Conservation (phyloP, 257 asterid species). For the Oldenlandia corymbosa region DNA sequence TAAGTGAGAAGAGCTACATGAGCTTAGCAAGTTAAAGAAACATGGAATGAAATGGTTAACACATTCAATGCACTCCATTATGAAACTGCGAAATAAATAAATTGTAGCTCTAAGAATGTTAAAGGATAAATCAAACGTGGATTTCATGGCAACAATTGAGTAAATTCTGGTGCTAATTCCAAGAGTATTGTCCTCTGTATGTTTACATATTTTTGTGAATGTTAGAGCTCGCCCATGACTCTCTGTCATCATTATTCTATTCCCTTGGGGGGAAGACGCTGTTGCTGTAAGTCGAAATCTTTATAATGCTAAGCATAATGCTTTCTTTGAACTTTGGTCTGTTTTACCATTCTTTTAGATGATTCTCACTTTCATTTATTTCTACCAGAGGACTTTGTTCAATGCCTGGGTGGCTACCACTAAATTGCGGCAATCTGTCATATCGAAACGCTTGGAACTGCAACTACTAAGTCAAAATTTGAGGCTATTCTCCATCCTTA, state of each 20-base stretch:
- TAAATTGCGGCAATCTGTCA: constrained; percentile 55
- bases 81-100: neutral
- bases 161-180: neutral
- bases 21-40: neutral
- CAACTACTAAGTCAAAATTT: constrained; percentile 46
- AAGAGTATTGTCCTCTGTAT: neutral
- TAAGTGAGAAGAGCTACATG: neutral
- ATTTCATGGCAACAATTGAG: neutral
- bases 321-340: neutral
- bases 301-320: neutral
- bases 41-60: neutral
- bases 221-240: too few species aligned
- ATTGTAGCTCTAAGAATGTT: neutral
- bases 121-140: neutral
- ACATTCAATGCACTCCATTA: neutral
- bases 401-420: constrained; percentile 65
- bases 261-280: neutral
- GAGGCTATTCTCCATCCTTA: constrained; percentile 57
- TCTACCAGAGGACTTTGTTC: constrained; percentile 62
- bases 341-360: neutral
- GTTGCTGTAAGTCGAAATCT: too few species aligned
- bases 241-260: neutral
- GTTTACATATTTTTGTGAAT: too few species aligned
- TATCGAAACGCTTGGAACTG: constrained; percentile 54
- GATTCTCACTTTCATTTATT: constrained; percentile 4